A percentile compares a stretch with the other conserved stretches of the same genome.
phyloP scores from a whole-genome alignment of 2,329 filamentous ascomycete genomes.

The Colletotrichum sp. region DNA sequence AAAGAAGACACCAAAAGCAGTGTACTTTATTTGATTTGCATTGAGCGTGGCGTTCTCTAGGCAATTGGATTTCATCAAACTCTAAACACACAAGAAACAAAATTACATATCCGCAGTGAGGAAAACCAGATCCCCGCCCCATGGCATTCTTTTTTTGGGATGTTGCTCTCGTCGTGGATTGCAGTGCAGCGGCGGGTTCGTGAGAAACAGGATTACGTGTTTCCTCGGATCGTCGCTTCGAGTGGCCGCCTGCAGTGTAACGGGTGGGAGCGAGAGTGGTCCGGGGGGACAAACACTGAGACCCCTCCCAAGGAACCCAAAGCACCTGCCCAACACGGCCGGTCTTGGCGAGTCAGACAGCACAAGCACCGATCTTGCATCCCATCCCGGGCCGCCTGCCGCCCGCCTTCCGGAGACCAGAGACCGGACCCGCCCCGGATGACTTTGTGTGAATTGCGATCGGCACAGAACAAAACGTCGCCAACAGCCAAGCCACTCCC shows the following conservation, averaged over 20 bases:
- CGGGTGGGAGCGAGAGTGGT: not conserved
- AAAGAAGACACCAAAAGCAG: slow-evolving; percentile 9
- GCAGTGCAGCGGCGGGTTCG: not conserved
- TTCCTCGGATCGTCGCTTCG: not conserved
- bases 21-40: slow-evolving; percentile 16
- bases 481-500: not conserved
- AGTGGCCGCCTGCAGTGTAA: not conserved
- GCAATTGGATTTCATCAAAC: slow-evolving; percentile 12
- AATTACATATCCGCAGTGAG: not conserved
- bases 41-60: slow-evolving; percentile 21
- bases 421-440: not conserved
- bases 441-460: not conserved
- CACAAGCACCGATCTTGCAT: not conserved
- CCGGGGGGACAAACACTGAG: not conserved
- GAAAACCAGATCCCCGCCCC: not conserved
- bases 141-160: not conserved
- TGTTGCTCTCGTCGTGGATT: not conserved
- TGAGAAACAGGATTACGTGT: not conserved
- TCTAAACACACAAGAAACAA: not conserved
- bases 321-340: not conserved
- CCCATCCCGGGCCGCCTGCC: not conserved
- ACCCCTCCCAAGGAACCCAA: not conserved
- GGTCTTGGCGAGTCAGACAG: not conserved
- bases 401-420: not conserved
- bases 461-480: not conserved